These are phyloP conservation scores for Lophiostoma macrostomum DNA, from an alignment of 495 filamentous ascomycete species.

Conservation along the genomic window DNA sequence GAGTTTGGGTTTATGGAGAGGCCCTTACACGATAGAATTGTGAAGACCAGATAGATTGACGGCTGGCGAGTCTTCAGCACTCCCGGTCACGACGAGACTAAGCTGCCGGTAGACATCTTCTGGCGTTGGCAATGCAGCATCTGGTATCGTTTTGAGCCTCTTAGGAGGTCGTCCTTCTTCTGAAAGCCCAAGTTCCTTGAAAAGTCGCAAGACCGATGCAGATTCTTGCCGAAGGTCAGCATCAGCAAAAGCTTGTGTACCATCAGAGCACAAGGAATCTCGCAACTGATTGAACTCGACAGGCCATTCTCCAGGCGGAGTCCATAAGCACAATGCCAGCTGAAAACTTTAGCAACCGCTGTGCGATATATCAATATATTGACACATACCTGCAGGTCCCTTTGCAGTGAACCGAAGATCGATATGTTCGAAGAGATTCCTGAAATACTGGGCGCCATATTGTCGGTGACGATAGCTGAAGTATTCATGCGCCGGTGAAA, in stretches of 20 bases:
- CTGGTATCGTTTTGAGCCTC: slow-evolving; percentile 4
- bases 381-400: slow-evolving; percentile 27
- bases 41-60: background rate
- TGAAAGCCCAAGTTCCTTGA: background rate
- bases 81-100: slow-evolving; percentile 2
- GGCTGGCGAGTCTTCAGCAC: background rate
- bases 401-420: background rate
- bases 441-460: slow-evolving; percentile 4
- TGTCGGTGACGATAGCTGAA: slow-evolving; percentile 7
- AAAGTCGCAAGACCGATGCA: slow-evolving; percentile 1
- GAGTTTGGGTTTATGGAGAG: background rate
- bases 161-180: slow-evolving; percentile 22
- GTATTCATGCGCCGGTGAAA: background rate
- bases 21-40: slow-evolving; percentile 12
- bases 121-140: background rate
- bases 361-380: background rate
- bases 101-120: slow-evolving; percentile 9
- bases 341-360: slow-evolving; percentile 8
- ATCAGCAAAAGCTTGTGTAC: background rate
- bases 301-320: slow-evolving; percentile 21
- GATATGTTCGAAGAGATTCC: slow-evolving; percentile 3
- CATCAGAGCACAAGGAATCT: slow-evolving; percentile 8
- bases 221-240: slow-evolving; percentile 13
- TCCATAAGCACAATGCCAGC: slow-evolving; percentile 31
- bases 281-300: slow-evolving; percentile 11